A percentile compares a stretch with the other conserved stretches of the same genome.
Conservation (phyloP, 495 filamentous ascomycete genomes). For the Darksidea phi region DNA sequence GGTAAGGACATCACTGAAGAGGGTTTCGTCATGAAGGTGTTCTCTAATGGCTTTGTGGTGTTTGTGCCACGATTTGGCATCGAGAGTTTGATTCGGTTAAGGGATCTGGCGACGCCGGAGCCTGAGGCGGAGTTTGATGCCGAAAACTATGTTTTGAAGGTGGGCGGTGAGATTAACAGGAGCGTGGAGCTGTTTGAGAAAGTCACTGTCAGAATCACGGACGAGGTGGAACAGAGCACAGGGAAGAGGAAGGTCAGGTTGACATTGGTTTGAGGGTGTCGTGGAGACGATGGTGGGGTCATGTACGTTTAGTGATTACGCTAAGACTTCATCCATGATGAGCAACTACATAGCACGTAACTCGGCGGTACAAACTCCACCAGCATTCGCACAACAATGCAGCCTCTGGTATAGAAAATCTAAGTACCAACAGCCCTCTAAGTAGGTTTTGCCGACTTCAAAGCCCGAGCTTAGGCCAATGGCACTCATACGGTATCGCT, state of each 20-base stretch:
- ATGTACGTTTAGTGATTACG: neutral
- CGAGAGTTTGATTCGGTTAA: slow-evolving; percentile 80
- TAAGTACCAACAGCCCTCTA: too few species aligned
- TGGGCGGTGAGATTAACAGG: slow-evolving; percentile 56
- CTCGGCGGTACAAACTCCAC: too few species aligned
- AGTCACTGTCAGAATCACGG: slow-evolving; percentile 81
- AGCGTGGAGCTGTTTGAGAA: slow-evolving; percentile 83
- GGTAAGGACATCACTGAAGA: slow-evolving; percentile 80
- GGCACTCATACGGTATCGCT: too few species aligned
- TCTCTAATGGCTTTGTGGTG: slow-evolving; percentile 94
- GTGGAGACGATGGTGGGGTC: neutral
- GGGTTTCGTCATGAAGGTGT: slow-evolving; percentile 93
- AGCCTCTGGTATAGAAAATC: too few species aligned
- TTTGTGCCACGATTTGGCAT: slow-evolving; percentile 95
- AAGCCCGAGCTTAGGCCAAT: too few species aligned
- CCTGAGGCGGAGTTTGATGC: slow-evolving; percentile 74
- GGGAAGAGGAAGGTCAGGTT: slow-evolving; percentile 88
- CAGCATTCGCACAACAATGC: too few species aligned
- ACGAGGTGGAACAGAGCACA: slow-evolving; percentile 87
- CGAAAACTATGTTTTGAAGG: slow-evolving; percentile 72
- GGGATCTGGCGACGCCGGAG: slow-evolving; percentile 75
- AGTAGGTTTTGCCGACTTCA: too few species aligned
- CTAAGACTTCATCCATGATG: too few species aligned
- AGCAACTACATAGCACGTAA: too few species aligned
- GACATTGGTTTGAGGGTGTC: slow-evolving; percentile 52